These are phyloP conservation scores for Elaeagnus macrophylla DNA, from an alignment of 306 rosid genomes.

Conservation along the genomic window DNA sequence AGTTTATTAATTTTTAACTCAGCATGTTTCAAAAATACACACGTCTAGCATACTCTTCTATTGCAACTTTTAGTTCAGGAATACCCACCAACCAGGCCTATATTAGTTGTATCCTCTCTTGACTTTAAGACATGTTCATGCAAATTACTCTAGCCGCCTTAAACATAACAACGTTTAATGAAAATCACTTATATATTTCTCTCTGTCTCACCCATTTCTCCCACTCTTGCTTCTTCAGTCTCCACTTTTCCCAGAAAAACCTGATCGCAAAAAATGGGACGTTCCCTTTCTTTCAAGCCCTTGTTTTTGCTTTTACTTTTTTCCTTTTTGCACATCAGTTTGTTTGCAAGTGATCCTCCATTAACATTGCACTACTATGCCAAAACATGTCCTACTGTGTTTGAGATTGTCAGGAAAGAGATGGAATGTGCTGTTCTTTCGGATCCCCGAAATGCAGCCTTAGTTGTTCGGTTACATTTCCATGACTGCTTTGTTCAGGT, in stretches of 20 bases:
- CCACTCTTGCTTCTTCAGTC: constrained; percentile 21
- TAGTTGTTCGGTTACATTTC: constrained; percentile 61
- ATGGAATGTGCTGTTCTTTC: constrained; percentile 58
- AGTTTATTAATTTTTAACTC: not conserved
- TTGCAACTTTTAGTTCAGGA: constrained; percentile 26
- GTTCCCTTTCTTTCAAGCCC: constrained; percentile 21
- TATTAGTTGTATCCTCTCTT: constrained; percentile 81
- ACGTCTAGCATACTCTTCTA: constrained; percentile 1
- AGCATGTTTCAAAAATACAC: not conserved
- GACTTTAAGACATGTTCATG: constrained; percentile 40
- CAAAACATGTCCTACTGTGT: constrained; percentile 61
- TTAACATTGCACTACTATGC: constrained; percentile 69
- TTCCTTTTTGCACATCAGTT: constrained; percentile 17
- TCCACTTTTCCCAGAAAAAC: constrained; percentile 17
- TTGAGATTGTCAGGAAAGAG: constrained; percentile 60
- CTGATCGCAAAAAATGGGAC: constrained; percentile 29
- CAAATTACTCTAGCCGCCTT: constrained; percentile 22
- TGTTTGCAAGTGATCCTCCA: constrained; percentile 45
- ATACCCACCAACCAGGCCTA: constrained; percentile 58
- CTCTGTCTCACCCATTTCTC: constrained; percentile 36
- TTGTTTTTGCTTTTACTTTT: constrained; percentile 19
- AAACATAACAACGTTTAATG: constrained; percentile 8
- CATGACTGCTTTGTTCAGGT: constrained; percentile 97
- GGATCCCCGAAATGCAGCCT: constrained; percentile 66
- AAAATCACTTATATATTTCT: constrained; percentile 17